These are phyloP conservation scores for Xylaria sp. DNA, from an alignment of 2,329 filamentous ascomycete genomes.

Conservation along the genomic window DNA sequence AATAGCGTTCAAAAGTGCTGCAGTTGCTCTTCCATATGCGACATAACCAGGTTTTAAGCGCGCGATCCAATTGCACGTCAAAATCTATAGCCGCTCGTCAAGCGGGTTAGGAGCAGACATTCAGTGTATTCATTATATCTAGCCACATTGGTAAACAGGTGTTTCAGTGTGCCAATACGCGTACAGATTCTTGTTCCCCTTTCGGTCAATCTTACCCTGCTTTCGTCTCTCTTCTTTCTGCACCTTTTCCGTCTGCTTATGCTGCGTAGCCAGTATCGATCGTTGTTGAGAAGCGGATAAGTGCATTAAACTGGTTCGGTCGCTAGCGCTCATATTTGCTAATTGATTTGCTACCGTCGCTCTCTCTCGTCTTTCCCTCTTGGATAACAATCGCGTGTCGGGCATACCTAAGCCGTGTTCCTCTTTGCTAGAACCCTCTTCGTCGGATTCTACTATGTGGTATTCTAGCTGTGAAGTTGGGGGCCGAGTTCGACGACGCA, in stretches of 20 bases:
- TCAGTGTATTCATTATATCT: conserved; percentile 16
- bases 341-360: conserved; percentile 37
- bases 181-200: conserved; percentile 51
- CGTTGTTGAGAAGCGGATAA: conserved; percentile 40
- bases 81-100: neutral
- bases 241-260: conserved; percentile 37
- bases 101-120: neutral
- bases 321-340: conserved; percentile 39
- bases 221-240: conserved; percentile 45
- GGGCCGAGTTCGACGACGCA: conserved; percentile 32
- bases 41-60: neutral
- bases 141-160: conserved; percentile 48
- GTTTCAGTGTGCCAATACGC: conserved; percentile 50
- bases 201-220: conserved; percentile 45
- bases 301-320: conserved; percentile 41
- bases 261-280: conserved; percentile 39
- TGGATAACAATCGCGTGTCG: conserved; percentile 36
- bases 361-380: conserved; percentile 40
- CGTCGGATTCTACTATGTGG: conserved; percentile 21
- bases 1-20: neutral
- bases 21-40: neutral
- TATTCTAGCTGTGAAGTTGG: conserved; percentile 35
- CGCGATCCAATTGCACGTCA: neutral
- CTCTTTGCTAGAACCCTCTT: conserved; percentile 30
- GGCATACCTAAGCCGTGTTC: conserved; percentile 16